Base-by-base conservation (phyloP, 140 eudicot species). In the Cichorium intybus region DNA sequence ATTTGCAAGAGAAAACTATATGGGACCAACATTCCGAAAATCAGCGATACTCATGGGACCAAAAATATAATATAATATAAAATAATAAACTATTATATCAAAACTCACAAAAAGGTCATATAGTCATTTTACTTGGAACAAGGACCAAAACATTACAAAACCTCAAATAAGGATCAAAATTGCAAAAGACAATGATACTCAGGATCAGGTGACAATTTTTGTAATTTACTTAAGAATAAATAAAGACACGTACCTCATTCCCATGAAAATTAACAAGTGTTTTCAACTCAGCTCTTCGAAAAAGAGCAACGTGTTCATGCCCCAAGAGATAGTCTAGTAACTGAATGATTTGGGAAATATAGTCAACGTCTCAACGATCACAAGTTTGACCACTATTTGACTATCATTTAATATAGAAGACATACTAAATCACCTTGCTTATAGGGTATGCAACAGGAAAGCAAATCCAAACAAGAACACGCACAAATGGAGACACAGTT, bases 281-380 rank as follows among this genome's bases (percentile, higher is more conserved):
- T 72, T 82, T 88, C 72, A 88, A 70, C 73, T 88, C 95, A 75
- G 95, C 95, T 69, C 96, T 81, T 18, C 96, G 88, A 69, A 85
- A 88, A 4, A 88, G 82, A 51, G 96, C 94, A 56, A 59, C 81
- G 51, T 80, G 91, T 54, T 82, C 86, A 31, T 70, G 81, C 55
- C 92, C 95, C 31, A 87, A 79, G 46, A 87, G 69, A 35, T n/a
- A 70, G 70, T 87, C 95, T 47, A 87, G 81, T 29, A 87, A 77
- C 95, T 87, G 82, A 64, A 6, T 45, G 20, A 56, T 27, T 73
- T 48, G 35, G 21, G 16, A 59, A 56, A 28, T 2, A 69, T n/a
- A 12, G 63, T 27, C 33, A 73, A 23, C 33, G 26, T 45, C 45
- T 27, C 33, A 73, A 23, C 33, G 26, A 53, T 53, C 45, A 56